These are phyloP conservation scores for Solanum rostratum DNA, from an alignment of 257 asterid genomes.

Conservation along the genomic window DNA sequence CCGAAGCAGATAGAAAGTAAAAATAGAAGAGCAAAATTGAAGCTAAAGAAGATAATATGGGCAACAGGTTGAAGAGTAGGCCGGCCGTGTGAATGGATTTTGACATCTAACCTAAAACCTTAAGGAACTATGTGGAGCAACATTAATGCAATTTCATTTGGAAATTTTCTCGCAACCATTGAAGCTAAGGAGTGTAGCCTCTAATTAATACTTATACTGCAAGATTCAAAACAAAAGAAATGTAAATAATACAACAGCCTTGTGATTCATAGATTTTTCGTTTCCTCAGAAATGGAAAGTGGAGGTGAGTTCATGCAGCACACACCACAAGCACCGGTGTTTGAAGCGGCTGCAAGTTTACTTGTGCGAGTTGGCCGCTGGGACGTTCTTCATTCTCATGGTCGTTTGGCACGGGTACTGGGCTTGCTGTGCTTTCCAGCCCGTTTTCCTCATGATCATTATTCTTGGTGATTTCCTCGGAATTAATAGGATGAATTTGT, in stretches of 20 bases:
- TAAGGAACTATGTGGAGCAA: not conserved
- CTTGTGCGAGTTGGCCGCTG: not conserved
- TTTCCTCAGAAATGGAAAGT: not conserved
- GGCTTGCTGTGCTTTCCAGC: not conserved
- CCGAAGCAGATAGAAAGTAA: not conserved
- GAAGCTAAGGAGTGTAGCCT: too few species aligned
- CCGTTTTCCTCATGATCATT: not conserved
- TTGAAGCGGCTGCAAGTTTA: not conserved
- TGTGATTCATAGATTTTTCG: not conserved
- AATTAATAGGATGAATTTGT: constrained; percentile 13
- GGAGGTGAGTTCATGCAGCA: constrained; percentile 11
- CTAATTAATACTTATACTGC: not conserved
- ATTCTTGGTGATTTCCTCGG: not conserved
- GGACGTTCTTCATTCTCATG: not conserved
- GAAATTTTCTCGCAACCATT: not conserved
- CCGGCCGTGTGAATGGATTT: not conserved
- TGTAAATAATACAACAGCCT: not conserved
- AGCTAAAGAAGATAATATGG: not conserved
- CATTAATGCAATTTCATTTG: not conserved
- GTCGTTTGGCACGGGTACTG: not conserved
- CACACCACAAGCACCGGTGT: constrained; percentile 29
- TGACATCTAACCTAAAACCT: not conserved
- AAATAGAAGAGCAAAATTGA: not conserved
- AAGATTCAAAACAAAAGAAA: not conserved
- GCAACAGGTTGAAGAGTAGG: not conserved